Percentiles rank a stretch among this genome's conserved stretches.
Evolutionary conservation across 345 rosid genomes (phyloP).

Genomic region (Eucalyptus leucophloia): DNA sequence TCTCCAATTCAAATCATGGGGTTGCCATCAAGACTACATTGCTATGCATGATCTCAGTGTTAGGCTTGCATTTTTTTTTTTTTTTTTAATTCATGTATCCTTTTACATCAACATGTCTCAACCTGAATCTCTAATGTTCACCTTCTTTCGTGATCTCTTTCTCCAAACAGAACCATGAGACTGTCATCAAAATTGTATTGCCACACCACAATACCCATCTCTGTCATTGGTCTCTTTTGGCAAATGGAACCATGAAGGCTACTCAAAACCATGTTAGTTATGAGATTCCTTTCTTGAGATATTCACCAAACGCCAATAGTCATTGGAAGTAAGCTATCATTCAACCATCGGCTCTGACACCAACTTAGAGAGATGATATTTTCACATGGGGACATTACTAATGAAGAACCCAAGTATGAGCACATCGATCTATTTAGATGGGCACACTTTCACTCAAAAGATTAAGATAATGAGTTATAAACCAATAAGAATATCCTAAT

Average conservation of each 20-base stretch:
- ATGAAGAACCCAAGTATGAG: not conserved
- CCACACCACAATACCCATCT: not conserved
- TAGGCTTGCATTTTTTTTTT: too few species aligned
- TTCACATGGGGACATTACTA: not conserved
- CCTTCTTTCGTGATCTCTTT: not conserved
- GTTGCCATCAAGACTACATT: not conserved
- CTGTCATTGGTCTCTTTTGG: not conserved
- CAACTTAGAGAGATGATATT: not conserved
- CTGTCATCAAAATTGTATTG: not conserved
- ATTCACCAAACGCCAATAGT: not conserved
- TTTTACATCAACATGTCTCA: not conserved
- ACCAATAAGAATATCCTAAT: not conserved
- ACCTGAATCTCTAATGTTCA: not conserved
- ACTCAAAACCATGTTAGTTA: fast-evolving
- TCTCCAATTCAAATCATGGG: not conserved
- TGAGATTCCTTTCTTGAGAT: not conserved
- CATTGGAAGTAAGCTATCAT: not conserved
- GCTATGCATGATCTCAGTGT: not conserved
- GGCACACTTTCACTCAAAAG: not conserved
- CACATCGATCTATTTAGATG: not conserved
- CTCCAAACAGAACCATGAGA: not conserved
- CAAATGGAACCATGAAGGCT: not conserved
- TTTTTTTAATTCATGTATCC: not conserved
- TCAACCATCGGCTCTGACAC: not conserved
- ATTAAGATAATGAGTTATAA: not conserved